Evolutionary conservation across 2,329 filamentous ascomycete genomes (phyloP), one percentile per base, ranked within the genome.

Genomic region (Teratosphaeria viscida): DNA sequence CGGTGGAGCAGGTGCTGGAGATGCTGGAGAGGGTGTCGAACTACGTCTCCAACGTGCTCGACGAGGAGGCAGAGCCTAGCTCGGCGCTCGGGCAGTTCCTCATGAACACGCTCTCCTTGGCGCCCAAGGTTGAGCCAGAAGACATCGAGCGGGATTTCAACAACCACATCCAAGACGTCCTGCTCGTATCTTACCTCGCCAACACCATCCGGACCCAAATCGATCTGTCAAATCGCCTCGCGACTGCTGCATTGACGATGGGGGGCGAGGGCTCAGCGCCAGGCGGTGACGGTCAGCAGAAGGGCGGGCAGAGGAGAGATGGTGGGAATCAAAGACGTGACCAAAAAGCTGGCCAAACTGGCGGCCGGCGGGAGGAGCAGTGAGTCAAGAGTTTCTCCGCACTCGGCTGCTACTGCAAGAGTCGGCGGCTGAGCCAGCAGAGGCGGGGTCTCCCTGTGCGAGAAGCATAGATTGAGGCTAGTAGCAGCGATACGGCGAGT

Each of bases 171-270:
- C 94, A 99, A 80, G 94, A 99, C 75, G 92, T 99, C 62, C 86
- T 99, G 66, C 92, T 97, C 76, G 92, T 99, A 70, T 95, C 91
- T 67, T 99, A 99, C 81, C 84, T 99, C 65, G 91, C 94, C 75
- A 99, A 97, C 82, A 96, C 91, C 66, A 96, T 97, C 78, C 90
- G 92, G 76, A 97, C 92, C 68, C 94, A 99, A 81, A 96, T 99
- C 79, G 94, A 97, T 72, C 85, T 99, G 61, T 95, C 92, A 65
- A 95, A 97, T 82, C 85, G 92, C 65, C 81, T 99, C 71, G 92
- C 92, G 58, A 94, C 78, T 10, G 79, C 79, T 8, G 77, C 78
- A 2, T 74, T 81, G 54, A 80, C 78, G 35, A 74, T 79, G 65
- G 78, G 69, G 2, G 54, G 37, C 26, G 58, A 54, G 11, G 11